phyloP scores from a whole-genome alignment of 805 yeast genomes.

The Starmerella apis region DNA sequence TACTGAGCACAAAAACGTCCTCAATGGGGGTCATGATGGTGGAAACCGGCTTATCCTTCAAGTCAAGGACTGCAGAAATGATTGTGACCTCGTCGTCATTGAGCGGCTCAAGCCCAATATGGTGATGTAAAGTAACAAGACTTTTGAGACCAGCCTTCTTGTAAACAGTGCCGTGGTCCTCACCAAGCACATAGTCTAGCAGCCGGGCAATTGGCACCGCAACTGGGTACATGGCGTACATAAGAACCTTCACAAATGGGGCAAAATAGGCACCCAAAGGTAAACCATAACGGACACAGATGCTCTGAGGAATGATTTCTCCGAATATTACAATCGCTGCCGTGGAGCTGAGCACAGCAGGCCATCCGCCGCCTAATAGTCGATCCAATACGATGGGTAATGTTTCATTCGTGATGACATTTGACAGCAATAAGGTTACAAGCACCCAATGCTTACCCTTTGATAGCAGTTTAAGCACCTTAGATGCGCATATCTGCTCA shows the following conservation, averaged over 20 bases:
- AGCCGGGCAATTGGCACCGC: conserved; percentile 82
- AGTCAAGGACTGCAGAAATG: conserved; percentile 83
- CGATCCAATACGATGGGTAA: conserved; percentile 88
- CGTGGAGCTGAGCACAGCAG: conserved; percentile 90
- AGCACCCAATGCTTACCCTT: conserved; percentile 94
- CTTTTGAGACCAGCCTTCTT: conserved; percentile 89
- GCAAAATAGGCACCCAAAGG: conserved; percentile 83
- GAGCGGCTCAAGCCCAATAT: conserved; percentile 89
- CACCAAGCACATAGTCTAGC: conserved; percentile 75
- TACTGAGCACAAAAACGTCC: conserved; percentile 77
- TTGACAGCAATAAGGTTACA: conserved; percentile 72
- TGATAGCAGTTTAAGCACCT: conserved; percentile 60
- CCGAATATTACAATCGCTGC: conserved; percentile 89
- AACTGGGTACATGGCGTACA: conserved; percentile 84
- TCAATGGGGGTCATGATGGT: conserved; percentile 90
- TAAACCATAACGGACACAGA: conserved; percentile 86
- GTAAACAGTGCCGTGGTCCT: conserved; percentile 92
- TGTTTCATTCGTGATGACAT: conserved; percentile 89
- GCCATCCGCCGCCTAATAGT: conserved; percentile 94
- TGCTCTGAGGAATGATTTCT: conserved; percentile 89
- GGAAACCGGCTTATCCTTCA: conserved; percentile 80
- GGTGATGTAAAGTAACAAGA: conserved; percentile 79
- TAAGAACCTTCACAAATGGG: conserved; percentile 72
- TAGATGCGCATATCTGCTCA: conserved; percentile 59
- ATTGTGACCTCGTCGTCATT: conserved; percentile 94